Percentiles rank a stretch among this genome's conserved stretches.
Evolutionary conservation across 108 stramenopile genomes (phyloP).

Genomic region (Pseudonitzschia multiseries): DNA sequence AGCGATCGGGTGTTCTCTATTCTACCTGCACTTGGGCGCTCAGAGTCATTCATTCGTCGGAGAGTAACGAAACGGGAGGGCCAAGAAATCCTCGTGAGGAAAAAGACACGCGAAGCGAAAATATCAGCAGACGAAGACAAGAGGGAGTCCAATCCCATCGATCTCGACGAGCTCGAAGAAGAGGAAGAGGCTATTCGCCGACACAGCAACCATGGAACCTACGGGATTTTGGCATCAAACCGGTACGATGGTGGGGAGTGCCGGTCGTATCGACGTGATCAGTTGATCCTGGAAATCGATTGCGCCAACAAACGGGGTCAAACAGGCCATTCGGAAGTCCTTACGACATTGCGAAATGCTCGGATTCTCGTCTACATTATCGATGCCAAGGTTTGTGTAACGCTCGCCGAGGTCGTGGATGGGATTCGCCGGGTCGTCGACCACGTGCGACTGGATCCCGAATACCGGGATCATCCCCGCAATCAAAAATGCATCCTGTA

Average conservation of each 20-base stretch:
- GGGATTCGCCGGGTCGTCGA: slow-evolving; percentile 18
- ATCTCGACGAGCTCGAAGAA: not conserved
- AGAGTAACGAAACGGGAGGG: not conserved
- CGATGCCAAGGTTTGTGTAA: slow-evolving; percentile 31
- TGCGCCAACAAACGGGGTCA: slow-evolving; percentile 14
- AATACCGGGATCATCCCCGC: slow-evolving; percentile 14
- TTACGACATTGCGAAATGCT: slow-evolving; percentile 20
- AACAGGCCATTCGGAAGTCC: slow-evolving; percentile 17
- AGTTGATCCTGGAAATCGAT: slow-evolving; percentile 17
- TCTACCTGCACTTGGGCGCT: not conserved
- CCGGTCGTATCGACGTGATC: slow-evolving; percentile 25
- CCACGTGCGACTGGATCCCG: slow-evolving; percentile 15
- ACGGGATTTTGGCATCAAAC: not conserved
- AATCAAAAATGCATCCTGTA: slow-evolving; percentile 58
- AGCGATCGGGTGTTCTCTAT: not conserved
- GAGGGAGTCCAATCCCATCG: not conserved
- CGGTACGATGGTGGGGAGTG: not conserved
- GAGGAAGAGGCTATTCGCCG: slow-evolving; percentile 15
- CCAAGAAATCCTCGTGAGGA: slow-evolving; percentile 1
- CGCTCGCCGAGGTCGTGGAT: slow-evolving; percentile 17
- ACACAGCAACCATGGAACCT: slow-evolving; percentile 6
- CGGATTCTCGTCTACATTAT: slow-evolving; percentile 28
- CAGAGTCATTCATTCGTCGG: slow-evolving; percentile 10
- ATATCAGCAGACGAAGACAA: not conserved
- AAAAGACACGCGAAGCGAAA: not conserved